phyloP scores from a whole-genome alignment of 2,329 filamentous ascomycete species.

The Fusarium chuoi region DNA sequence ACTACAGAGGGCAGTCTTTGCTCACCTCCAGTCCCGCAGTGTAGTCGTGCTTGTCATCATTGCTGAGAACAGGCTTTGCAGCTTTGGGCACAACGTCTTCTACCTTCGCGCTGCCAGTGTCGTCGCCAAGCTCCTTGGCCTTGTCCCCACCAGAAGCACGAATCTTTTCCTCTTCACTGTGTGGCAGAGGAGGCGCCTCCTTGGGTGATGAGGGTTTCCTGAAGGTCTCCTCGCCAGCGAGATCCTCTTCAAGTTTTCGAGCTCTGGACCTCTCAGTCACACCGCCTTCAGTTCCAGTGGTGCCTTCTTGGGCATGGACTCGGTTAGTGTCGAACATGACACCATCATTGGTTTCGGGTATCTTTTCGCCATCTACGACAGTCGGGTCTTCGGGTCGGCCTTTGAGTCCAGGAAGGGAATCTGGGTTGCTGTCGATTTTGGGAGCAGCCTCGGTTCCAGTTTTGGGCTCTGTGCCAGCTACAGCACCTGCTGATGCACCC shows the following conservation, averaged over 20 bases:
- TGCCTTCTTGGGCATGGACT: slow-evolving; percentile 81
- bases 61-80: slow-evolving; percentile 53
- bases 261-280: slow-evolving; percentile 88
- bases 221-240: slow-evolving; percentile 71
- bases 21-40: slow-evolving; percentile 52
- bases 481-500: not conserved
- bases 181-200: slow-evolving; percentile 82
- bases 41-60: slow-evolving; percentile 46
- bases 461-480: not conserved
- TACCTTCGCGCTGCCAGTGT: slow-evolving; percentile 1
- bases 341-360: slow-evolving; percentile 75
- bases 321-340: slow-evolving; percentile 93
- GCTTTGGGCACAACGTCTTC: slow-evolving; percentile 27
- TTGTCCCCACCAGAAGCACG: slow-evolving; percentile 50
- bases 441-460: slow-evolving; percentile 10
- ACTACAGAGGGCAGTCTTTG: not conserved
- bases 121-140: slow-evolving; percentile 3
- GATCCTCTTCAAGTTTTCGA: slow-evolving; percentile 73
- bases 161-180: slow-evolving; percentile 81
- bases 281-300: slow-evolving; percentile 87
- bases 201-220: slow-evolving; percentile 87
- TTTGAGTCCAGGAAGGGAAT: slow-evolving; percentile 57
- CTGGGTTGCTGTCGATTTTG: slow-evolving; percentile 47
- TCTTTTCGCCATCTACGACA: slow-evolving; percentile 68
- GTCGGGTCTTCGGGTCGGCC: slow-evolving; percentile 63